These are phyloP conservation scores for Pyrrhoderma lamaoense DNA, from an alignment of 1,284 basidiomycete genomes.

Conservation along the genomic window DNA sequence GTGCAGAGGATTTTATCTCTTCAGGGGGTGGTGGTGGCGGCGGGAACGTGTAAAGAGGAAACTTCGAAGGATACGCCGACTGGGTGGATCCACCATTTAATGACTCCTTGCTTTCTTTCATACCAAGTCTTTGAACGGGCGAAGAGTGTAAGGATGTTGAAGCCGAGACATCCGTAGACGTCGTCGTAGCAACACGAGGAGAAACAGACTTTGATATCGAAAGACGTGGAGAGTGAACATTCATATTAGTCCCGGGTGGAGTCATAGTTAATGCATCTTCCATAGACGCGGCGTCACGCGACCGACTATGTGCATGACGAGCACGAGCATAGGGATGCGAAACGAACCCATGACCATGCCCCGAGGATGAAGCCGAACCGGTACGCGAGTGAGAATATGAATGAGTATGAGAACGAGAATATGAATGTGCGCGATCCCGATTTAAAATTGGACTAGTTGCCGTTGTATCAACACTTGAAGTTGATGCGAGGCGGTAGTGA, in stretches of 20 bases:
- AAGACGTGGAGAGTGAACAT: not conserved
- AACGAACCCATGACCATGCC: conserved; percentile 6
- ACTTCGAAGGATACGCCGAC: conserved; percentile 1
- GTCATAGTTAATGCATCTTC: too few relatives aligned
- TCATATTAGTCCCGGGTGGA: not conserved
- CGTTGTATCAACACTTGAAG: not conserved
- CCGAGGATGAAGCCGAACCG: conserved; percentile 10
- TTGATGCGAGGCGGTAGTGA: not conserved
- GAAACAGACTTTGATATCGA: not conserved
- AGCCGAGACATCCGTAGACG: not conserved
- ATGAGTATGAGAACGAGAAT: conserved; percentile 3
- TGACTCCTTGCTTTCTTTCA: not conserved
- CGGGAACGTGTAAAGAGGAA: conserved; percentile 16
- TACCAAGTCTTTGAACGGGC: not conserved
- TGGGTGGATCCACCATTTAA: not conserved
- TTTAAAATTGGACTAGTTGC: not conserved
- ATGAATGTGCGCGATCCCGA: not conserved
- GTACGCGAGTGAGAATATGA: conserved; percentile 11
- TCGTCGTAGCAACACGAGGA: not conserved
- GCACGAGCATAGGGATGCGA: conserved; percentile 9
- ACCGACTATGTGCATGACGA: conserved; percentile 2
- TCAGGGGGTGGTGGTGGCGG: conserved; percentile 10
- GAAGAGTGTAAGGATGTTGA: not conserved
- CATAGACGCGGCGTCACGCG: conserved; percentile 4
- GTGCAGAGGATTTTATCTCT: not conserved